Evolutionary conservation across 1,139 yeast species (phyloP).

Genomic region (Hyphopichia wangnamkhiaoensis): DNA sequence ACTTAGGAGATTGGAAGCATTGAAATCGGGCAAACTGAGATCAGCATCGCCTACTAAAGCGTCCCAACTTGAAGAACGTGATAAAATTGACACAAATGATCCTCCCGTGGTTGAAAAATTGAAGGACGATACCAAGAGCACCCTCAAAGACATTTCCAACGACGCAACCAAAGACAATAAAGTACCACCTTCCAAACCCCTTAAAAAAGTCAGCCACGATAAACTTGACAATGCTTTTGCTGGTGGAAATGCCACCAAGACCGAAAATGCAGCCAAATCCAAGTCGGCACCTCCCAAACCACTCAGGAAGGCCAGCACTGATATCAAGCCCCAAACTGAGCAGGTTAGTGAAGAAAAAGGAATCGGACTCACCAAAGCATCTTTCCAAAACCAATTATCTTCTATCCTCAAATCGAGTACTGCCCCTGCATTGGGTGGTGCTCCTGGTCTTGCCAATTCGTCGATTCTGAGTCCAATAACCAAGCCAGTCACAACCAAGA

Average conservation of each 20-base stretch:
- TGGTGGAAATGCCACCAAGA: not conserved
- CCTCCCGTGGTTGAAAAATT: not conserved
- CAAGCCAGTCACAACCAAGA: constrained; percentile 3
- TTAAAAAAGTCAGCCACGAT: no score
- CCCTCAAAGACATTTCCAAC: no score
- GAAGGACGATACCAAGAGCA: no score
- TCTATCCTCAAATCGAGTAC: constrained; percentile 25
- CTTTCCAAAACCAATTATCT: constrained; percentile 23
- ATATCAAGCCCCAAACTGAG: not conserved
- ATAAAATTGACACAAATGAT: not conserved
- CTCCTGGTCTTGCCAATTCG: constrained; percentile 2
- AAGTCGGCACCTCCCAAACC: constrained; percentile 5
- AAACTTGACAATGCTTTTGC: not conserved
- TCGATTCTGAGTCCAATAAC: not conserved
- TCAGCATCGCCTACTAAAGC: not conserved
- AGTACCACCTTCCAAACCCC: not conserved
- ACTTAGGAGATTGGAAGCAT: constrained; percentile 2
- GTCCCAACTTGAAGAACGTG: not conserved
- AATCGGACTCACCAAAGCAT: not conserved
- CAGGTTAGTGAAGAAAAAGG: not conserved
- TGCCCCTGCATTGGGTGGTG: constrained; percentile 14
- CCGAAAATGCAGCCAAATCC: not conserved
- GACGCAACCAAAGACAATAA: not conserved
- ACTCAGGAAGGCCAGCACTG: not conserved
- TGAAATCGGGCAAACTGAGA: constrained; percentile 3